Base-by-base conservation (phyloP, 441 rosid genomes). In the Populus hybrid region DNA sequence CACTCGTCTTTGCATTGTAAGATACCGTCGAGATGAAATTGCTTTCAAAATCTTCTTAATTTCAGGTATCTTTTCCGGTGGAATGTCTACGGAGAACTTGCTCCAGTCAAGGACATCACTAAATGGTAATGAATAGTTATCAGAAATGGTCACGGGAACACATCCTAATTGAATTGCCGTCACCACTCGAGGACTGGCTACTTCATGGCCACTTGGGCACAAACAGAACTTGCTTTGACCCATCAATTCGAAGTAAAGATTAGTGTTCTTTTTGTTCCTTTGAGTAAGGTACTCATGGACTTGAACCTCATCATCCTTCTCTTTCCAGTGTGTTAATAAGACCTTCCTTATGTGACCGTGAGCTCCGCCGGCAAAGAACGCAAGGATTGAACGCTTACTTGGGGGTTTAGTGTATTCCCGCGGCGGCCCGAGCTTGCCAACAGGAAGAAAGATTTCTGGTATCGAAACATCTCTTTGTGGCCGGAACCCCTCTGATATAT, bases 21-120 rank as follows among this genome's bases (percentile, higher is more conserved):
- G 38, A 77, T 94, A 93, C 36, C 82, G 85, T 11, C 74, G 82
- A 20, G 40, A 61, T 0, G 94, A 21, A n/a, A 92, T 69, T 12
- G 79, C 86, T 30, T 30, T 30, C 32, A 30, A 30, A 30, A 30
- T 30, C 32, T 4, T 30, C 32, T 30, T 30, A 30, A 30, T 30
- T 30, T 30, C 32, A 30, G 32, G 32, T 30, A 30, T 30, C 32
- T 30, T 30, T 30, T 30, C 80, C 3, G 87, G n/a, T 8, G 94
- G 87, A 30, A 94, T 78, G 7, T 84, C 86, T 20, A 94, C 82
- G 0, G 97, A 87, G 73, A 94, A 91, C 57, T 73, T 50, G 71
- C 81, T 84, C 98, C 98, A 94, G 40, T 90, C 85, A 26, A 94
- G 84, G 30, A 90, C 97, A 67, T 94, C 97, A 30, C 88, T 85